Base-by-base conservation (phyloP, 768 basidiomycete genomes). In the Suillus hirtellus region DNA sequence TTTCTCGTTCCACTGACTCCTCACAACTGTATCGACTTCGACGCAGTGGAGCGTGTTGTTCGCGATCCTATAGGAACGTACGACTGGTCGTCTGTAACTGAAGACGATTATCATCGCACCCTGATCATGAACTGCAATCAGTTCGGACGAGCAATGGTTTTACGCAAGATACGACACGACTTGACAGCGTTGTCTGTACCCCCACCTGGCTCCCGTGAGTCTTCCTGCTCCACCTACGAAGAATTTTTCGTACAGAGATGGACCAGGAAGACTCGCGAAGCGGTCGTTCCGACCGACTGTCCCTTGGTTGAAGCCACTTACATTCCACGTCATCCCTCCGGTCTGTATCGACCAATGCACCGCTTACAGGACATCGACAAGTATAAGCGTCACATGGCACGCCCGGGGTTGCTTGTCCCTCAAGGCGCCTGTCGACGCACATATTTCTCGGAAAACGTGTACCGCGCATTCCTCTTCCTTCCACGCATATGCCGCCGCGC, bases 401-500 rank as follows among this genome's bases (percentile, higher is more conserved):
- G 69, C 43, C 54, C 66, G 78, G 64, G 71, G 76, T 63, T 74
- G 37, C 69, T 81, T 21, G 70, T 78, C 27, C 84, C 84, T 7
- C 73, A 72, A 44, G 78, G 75, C 38, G 80, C 80, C 50, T 90
- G 86, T 69, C 75, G 77, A 42, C 84, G 84, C 79, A 73, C 86
- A n/a, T 72, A 77, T 27, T 76, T 94, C 62, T 78, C 89, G 1
- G 71, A 75, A 53, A 75, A 77, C 46, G 73, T 90, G 38, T 82
- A 79, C 50, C 75, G 73, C 14, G 78, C 84, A 1, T 87, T 90
- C 68, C 72, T 79, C 55, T 67, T 89, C 35, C 75, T 93, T 14
- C 92, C 94, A 6, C 80, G 82, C 6, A 78, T 96, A 14, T 85
- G 85, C 62, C 86, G 85, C 64, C 86, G 86, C 19, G 73, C 92